Percentiles rank a stretch among this genome's conserved stretches.
These are phyloP conservation scores for Chrysopogon serrulatus DNA, from an alignment of 176 grass and related monocot species.

Conservation along the genomic window DNA sequence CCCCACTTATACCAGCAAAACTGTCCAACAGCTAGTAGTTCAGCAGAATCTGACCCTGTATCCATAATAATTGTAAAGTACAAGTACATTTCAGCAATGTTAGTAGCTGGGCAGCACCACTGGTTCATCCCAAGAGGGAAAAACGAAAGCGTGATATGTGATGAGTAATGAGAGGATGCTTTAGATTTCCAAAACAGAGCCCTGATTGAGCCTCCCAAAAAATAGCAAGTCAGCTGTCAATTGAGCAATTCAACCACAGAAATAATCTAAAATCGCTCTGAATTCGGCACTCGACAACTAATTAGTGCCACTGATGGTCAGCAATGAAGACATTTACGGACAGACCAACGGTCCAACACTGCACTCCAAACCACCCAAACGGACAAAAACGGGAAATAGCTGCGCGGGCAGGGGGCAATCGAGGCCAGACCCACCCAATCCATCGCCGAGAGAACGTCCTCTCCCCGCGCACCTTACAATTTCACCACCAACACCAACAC, in stretches of 20 bases:
- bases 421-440: not conserved
- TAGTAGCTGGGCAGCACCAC: not conserved
- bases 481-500: not conserved
- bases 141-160: not conserved
- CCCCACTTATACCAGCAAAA: not conserved
- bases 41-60: not conserved
- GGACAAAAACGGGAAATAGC: not conserved
- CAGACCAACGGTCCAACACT: not conserved
- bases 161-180: not conserved
- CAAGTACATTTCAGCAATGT: not conserved
- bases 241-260: not conserved
- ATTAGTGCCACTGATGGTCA: not conserved
- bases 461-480: not conserved
- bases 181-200: not conserved
- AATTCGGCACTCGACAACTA: not conserved
- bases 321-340: not conserved
- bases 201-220: not conserved
- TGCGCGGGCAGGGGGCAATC: not conserved
- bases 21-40: not conserved
- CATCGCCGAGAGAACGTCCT: not conserved
- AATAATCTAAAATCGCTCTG: not conserved
- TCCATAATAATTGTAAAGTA: not conserved
- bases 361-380: not conserved
- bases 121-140: not conserved
- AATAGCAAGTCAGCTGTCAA: not conserved